These are phyloP conservation scores for Delphinella strobiligena DNA, from an alignment of 2,329 filamentous ascomycete species.

Conservation along the genomic window DNA sequence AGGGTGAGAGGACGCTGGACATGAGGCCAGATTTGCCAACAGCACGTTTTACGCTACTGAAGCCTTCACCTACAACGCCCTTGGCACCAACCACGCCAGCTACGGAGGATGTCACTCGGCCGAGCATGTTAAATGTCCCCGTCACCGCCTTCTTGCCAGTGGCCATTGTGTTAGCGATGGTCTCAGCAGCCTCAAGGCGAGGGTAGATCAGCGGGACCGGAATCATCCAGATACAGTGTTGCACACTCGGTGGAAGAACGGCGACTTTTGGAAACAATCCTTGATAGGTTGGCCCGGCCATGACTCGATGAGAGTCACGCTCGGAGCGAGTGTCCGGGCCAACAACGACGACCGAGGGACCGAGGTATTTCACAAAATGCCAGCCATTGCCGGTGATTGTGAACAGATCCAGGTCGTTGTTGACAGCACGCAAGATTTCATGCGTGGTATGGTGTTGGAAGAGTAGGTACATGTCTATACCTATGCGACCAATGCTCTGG, in stretches of 20 bases:
- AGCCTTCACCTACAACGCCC: constrained; percentile 81
- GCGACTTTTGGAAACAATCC: constrained; percentile 94
- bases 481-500: constrained; percentile 92
- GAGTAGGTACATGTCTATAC: constrained; percentile 92
- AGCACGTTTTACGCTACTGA: constrained; percentile 89
- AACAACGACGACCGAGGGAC: constrained; percentile 78
- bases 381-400: constrained; percentile 94
- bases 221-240: constrained; percentile 95
- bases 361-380: constrained; percentile 97
- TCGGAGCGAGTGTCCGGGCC: constrained; percentile 89
- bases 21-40: constrained; percentile 92
- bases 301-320: constrained; percentile 76
- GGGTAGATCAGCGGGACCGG: constrained; percentile 87
- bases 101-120: constrained; percentile 88
- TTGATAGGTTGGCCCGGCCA: constrained; percentile 94
- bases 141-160: constrained; percentile 96
- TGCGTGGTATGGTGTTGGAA: constrained; percentile 97
- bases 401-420: constrained; percentile 81
- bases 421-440: constrained; percentile 82
- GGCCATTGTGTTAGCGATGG: constrained; percentile 78
- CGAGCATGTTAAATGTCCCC: constrained; percentile 88
- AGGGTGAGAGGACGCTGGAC: constrained; percentile 90
- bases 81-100: constrained; percentile 93
- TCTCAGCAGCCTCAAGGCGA: constrained; percentile 80
- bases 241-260: constrained; percentile 77